These are phyloP conservation scores for Pyrenophora graminea DNA, from an alignment of 2,329 filamentous ascomycete species.

Conservation along the genomic window DNA sequence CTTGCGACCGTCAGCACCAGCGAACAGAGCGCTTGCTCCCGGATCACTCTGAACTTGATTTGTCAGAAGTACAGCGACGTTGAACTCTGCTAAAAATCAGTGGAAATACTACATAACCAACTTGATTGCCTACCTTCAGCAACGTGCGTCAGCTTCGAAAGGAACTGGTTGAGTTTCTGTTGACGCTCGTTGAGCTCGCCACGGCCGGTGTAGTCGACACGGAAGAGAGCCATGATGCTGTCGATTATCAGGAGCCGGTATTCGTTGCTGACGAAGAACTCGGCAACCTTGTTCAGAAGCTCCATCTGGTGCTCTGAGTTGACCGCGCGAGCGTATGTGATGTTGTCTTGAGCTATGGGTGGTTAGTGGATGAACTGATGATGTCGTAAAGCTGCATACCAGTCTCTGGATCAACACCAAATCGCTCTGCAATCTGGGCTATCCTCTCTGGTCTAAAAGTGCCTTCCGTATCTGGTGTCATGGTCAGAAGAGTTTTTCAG, in stretches of 20 bases:
- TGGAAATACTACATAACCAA: neutral
- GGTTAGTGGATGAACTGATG: conserved; percentile 54
- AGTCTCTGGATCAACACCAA: conserved; percentile 54
- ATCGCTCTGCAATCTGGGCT: conserved; percentile 68
- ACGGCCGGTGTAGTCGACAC: conserved; percentile 68
- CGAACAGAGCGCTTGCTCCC: conserved; percentile 69
- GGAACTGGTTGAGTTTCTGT: conserved; percentile 68
- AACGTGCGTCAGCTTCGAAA: conserved; percentile 66
- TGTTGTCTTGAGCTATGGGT: conserved; percentile 66
- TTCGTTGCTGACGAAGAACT: conserved; percentile 65
- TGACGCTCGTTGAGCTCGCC: conserved; percentile 71
- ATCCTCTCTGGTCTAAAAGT: conserved; percentile 70
- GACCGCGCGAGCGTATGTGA: conserved; percentile 65
- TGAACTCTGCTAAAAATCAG: conserved; percentile 59
- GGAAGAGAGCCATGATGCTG: conserved; percentile 71
- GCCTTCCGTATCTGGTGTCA: conserved; percentile 39
- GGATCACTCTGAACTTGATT: conserved; percentile 75
- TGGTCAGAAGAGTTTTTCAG: conserved; percentile 8
- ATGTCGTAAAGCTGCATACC: conserved; percentile 12
- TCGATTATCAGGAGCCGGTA: conserved; percentile 71
- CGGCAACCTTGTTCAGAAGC: conserved; percentile 63
- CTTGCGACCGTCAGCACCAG: conserved; percentile 69
- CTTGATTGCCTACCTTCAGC: conserved; percentile 57
- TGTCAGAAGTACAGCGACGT: conserved; percentile 62
- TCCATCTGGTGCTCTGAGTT: conserved; percentile 71